A percentile compares a stretch with the other conserved stretches of the same genome.
phyloP scores from a whole-genome alignment of 1,139 yeast species.

The Kodamaea suecica region DNA sequence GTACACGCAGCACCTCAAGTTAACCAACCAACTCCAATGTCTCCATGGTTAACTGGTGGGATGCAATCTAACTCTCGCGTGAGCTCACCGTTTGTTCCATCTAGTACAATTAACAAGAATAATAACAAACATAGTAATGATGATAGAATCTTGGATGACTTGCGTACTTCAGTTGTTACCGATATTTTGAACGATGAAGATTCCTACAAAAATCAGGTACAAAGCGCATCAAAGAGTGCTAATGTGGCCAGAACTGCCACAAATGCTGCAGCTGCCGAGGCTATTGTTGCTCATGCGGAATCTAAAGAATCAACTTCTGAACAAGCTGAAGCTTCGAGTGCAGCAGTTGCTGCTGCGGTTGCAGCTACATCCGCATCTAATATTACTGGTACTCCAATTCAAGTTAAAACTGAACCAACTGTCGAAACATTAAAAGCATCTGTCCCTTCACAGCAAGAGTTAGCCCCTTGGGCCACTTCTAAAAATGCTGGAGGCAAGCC shows the following conservation, averaged over 20 bases:
- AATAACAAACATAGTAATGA: not conserved
- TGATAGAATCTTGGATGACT: conserved; percentile 34
- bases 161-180: conserved; percentile 38
- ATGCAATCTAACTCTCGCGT: conserved; percentile 37
- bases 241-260: not conserved
- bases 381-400: conserved; percentile 2
- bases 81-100: conserved; percentile 40
- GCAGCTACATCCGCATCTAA: not conserved
- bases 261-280: not conserved
- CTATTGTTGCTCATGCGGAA: too few species aligned
- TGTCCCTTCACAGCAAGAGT: conserved; percentile 21
- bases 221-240: not conserved
- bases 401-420: conserved; percentile 12
- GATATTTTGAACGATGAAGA: conserved; percentile 35
- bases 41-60: conserved; percentile 40
- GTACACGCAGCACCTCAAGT: conserved; percentile 24
- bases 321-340: conserved; percentile 1
- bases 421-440: conserved; percentile 21
- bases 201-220: conserved; percentile 6
- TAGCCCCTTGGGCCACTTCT: conserved; percentile 59
- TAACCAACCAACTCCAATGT: conserved; percentile 38
- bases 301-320: too few species aligned
- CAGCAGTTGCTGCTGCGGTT: conserved; percentile 1
- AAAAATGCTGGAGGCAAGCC: conserved; percentile 31
- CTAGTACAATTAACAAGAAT: not conserved